Evolutionary conservation across 208 protist genomes (phyloP), one percentile per base, ranked within the genome.

Genomic region (Wallacemonas collosoma): DNA sequence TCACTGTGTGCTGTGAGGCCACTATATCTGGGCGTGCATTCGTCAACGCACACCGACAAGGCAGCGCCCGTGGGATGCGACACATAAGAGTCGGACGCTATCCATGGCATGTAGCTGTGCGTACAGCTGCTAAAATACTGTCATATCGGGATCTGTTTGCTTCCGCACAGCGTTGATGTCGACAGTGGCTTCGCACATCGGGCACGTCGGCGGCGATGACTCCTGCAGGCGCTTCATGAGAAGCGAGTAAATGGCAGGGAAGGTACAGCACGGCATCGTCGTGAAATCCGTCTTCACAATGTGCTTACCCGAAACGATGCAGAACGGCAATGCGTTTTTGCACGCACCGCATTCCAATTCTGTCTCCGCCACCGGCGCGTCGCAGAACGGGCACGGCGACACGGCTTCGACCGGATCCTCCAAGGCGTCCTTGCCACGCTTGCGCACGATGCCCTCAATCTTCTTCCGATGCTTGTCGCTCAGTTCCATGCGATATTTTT

Each of bases 281-380:
- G 91, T 81, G 78, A 93, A 98, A 80, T 99, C 95, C 17, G 58
- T 76, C 58, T 94, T 84, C n/a, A 97, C 76, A 3, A 97, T 85
- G 80, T 98, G 94, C 68, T 95, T 95, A 35, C 94, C 98, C 1
- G 97, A 97, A 53, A 97, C 93, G 44, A 98, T 92, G 79, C 98
- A 99, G 85, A 97, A 98, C 3, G 98, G 97, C 35, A 99, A 82
- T 1, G 80, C 81, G 83, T 98, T 98, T 74, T 97, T 95, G 81
- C 97, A 99, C 9, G 85, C 83, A 3, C 87, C 87, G 72, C 98
- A 99, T 56, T 98, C 94, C 14, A 99, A 80, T 62, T 94, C 85
- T n/a, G 92, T 97, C 66, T 95, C 92, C 0, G 83, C 77, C 2
- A 99, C 80, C 2, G 86, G 83, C 0, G 87, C 82, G 50, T 88